Evolutionary conservation across 2,329 filamentous ascomycete genomes (phyloP).

Genomic region (Neonectria faginata): DNA sequence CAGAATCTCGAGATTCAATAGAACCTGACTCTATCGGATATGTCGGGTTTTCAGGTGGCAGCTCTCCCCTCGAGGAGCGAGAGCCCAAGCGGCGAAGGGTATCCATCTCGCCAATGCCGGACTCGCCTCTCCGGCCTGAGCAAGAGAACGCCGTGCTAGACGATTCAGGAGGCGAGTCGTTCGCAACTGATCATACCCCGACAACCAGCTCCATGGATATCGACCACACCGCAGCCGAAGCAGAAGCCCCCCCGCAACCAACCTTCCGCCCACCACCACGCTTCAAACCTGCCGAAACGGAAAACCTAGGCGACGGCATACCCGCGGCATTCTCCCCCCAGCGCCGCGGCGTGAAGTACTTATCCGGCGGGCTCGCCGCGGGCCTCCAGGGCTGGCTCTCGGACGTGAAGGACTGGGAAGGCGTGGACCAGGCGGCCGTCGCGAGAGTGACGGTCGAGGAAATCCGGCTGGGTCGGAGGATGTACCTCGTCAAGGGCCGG

Average conservation of each 20-base stretch:
- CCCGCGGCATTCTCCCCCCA: constrained; percentile 52
- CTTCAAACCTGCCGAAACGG: constrained; percentile 51
- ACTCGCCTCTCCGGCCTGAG: constrained; percentile 24
- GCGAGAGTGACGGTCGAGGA: constrained; percentile 48
- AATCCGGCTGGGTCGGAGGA: constrained; percentile 47
- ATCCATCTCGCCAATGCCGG: constrained; percentile 44
- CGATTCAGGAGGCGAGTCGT: constrained; percentile 8
- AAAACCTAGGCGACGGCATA: constrained; percentile 37
- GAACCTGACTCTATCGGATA: constrained; percentile 24
- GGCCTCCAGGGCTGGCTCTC: constrained; percentile 57
- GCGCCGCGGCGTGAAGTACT: constrained; percentile 51
- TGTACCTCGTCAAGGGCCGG: constrained; percentile 50
- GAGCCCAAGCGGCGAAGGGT: constrained; percentile 46
- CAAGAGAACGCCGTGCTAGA: constrained; percentile 5
- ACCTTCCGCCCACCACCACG: constrained; percentile 55
- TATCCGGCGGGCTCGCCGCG: constrained; percentile 53
- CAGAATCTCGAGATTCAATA: constrained; percentile 9
- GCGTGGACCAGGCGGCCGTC: constrained; percentile 29
- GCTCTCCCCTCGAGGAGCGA: constrained; percentile 32
- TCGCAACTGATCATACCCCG: constrained; percentile 20
- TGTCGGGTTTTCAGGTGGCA: constrained; percentile 12
- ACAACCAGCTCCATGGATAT: constrained; percentile 30
- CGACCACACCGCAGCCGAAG: constrained; percentile 32
- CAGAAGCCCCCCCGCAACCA: constrained; percentile 48
- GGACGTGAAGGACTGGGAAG: constrained; percentile 53